Percentiles rank a stretch among this genome's conserved stretches.
phyloP scores from a whole-genome alignment of 2,329 filamentous ascomycete genomes.

The Byssothecium circinans region DNA sequence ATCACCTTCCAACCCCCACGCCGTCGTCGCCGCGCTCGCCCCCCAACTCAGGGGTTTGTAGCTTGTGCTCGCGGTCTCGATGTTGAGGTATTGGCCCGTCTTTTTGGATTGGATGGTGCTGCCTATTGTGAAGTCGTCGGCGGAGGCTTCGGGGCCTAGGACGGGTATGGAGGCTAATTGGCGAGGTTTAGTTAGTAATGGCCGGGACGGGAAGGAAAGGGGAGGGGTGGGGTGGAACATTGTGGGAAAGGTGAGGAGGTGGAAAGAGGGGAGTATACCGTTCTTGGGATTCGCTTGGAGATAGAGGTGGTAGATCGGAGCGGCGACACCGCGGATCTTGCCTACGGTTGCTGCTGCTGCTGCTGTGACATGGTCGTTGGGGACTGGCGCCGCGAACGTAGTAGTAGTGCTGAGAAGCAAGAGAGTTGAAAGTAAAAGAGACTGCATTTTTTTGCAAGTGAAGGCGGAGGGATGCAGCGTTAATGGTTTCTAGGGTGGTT shows the following conservation, averaged over 20 bases:
- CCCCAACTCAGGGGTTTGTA: conserved; percentile 57
- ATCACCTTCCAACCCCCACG: conserved; percentile 55
- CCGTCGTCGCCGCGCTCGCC: conserved; percentile 47
- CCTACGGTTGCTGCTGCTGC: conserved; percentile 47
- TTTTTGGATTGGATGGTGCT: conserved; percentile 55
- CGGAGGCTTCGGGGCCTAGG: conserved; percentile 54
- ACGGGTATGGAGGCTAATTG: conserved; percentile 47
- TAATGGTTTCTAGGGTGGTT: too few species aligned
- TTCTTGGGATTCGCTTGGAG: conserved; percentile 52
- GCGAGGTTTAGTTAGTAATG: neutral
- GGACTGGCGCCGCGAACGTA: conserved; percentile 14
- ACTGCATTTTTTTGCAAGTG: too few species aligned
- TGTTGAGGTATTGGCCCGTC: conserved; percentile 53
- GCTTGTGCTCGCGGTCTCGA: conserved; percentile 49
- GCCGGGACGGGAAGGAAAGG: neutral
- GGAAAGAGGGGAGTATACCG: conserved; percentile 21
- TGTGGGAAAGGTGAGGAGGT: neutral
- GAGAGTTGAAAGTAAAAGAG: too few species aligned
- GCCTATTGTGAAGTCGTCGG: conserved; percentile 55
- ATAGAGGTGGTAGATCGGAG: conserved; percentile 58
- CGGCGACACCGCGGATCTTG: conserved; percentile 54
- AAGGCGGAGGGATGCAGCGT: too few species aligned
- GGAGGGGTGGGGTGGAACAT: neutral
- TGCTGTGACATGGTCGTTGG: too few species aligned
- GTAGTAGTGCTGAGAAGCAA: too few species aligned